Conservation (phyloP, 495 filamentous ascomycete species). For the Lepidopterella palustris region DNA sequence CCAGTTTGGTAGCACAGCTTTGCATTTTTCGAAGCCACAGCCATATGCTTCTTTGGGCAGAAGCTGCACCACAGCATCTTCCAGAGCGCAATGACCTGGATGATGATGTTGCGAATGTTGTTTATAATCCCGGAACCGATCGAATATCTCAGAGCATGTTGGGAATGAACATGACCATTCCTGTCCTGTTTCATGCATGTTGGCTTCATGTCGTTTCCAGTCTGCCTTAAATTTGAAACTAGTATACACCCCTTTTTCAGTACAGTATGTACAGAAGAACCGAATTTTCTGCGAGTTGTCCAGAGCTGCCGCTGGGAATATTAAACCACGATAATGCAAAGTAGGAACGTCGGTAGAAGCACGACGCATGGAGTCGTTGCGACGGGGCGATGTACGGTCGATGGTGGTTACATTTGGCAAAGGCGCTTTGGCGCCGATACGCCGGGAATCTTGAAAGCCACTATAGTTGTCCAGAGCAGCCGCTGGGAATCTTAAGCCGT, state of each 20-base stretch:
- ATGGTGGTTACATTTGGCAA: too few species aligned
- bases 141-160: neutral
- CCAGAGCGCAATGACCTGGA: neutral
- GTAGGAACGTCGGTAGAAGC: too few species aligned
- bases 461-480: too few species aligned
- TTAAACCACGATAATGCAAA: too few species aligned
- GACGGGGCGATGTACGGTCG: too few species aligned
- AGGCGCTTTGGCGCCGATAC: too few species aligned
- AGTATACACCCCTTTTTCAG: neutral
- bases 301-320: too few species aligned
- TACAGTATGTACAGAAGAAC: neutral
- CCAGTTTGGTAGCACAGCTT: neutral
- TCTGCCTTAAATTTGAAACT: neutral
- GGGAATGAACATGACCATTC: neutral
- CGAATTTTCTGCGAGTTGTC: too few species aligned
- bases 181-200: neutral
- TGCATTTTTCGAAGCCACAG: neutral
- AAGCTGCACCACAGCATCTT: neutral
- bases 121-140: neutral
- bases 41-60: neutral
- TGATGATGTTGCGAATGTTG: neutral
- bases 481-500: too few species aligned
- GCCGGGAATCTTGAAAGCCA: too few species aligned
- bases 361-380: too few species aligned
- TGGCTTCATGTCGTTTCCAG: neutral